Percentiles rank a stretch among this genome's conserved stretches.
These are phyloP conservation scores for Fusarium sp. DNA, from an alignment of 2,329 filamentous ascomycete genomes.

Conservation along the genomic window DNA sequence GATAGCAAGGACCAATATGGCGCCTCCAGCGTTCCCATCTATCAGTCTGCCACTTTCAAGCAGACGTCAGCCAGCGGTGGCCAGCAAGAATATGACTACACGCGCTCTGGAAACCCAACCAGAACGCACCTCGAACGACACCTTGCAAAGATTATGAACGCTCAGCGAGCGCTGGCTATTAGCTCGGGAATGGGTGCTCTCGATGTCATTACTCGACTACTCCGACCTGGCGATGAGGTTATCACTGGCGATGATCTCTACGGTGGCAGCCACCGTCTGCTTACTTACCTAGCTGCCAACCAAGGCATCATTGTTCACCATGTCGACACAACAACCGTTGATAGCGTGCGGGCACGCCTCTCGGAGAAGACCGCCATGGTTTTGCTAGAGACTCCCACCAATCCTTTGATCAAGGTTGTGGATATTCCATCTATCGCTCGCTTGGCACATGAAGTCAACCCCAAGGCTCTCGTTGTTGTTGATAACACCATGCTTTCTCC, in stretches of 20 bases:
- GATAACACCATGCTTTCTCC: constrained; percentile 99
- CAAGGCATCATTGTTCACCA: constrained; percentile 94
- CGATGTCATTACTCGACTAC: constrained; percentile 91
- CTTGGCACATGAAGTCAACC: constrained; percentile 79
- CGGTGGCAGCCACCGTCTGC: constrained; percentile 90
- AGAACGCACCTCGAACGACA: constrained; percentile 95
- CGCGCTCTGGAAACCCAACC: constrained; percentile 95
- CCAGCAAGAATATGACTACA: constrained; percentile 94
- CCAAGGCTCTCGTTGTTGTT: constrained; percentile 84
- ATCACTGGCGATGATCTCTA: constrained; percentile 97
- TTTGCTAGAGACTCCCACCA: constrained; percentile 94
- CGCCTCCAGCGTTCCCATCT: constrained; percentile 94
- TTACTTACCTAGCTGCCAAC: constrained; percentile 90
- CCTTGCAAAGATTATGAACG: constrained; percentile 98
- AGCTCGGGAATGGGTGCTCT: constrained; percentile 97
- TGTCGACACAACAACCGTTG: constrained; percentile 87
- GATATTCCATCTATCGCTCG: constrained; percentile 85
- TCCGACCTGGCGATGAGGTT: constrained; percentile 94
- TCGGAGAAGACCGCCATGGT: constrained; percentile 92
- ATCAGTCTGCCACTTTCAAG: constrained; percentile 99
- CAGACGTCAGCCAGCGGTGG: constrained; percentile 83
- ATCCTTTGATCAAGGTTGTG: constrained; percentile 97
- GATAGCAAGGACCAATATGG: constrained; percentile 98
- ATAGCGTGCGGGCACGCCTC: constrained; percentile 74
- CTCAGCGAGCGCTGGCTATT: constrained; percentile 88